Percentiles rank a stretch among this genome's conserved stretches.
phyloP scores from a whole-genome alignment of 306 rosid genomes.

The Fragaria nilgerrensis region DNA sequence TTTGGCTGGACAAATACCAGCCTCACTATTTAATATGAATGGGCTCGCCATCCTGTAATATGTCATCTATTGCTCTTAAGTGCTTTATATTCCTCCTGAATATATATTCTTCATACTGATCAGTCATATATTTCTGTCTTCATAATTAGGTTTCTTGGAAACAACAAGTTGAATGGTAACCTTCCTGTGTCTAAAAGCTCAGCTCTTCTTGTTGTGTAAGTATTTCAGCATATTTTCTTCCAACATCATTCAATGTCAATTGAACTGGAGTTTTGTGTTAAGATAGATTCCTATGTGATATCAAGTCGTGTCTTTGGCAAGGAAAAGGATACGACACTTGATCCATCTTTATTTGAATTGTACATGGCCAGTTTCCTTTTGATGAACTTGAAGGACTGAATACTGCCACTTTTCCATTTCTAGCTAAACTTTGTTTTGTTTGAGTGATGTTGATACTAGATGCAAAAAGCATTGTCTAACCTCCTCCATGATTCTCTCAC shows the following conservation, averaged over 20 bases:
- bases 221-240: conserved; percentile 11
- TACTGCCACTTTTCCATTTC: neutral
- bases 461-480: neutral
- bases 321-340: neutral
- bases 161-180: conserved; percentile 57
- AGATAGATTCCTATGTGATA: neutral
- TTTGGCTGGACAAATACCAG: conserved; percentile 52
- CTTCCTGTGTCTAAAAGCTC: conserved; percentile 50
- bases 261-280: neutral
- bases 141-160: conserved; percentile 66
- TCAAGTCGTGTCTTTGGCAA: neutral
- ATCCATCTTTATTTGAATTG: neutral
- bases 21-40: conserved; percentile 64
- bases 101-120: conserved; percentile 7
- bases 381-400: conserved; percentile 5
- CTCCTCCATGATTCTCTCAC: no score
- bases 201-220: conserved; percentile 61
- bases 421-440: neutral
- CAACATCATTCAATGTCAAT: neutral
- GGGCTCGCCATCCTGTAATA: conserved; percentile 57
- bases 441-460: neutral
- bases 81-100: conserved; percentile 10
- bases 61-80: conserved; percentile 3
- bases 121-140: conserved; percentile 14
- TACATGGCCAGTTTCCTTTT: neutral